Base-by-base conservation (phyloP, 768 basidiomycete species). In the Rhodotorula sphaerocarpa region DNA sequence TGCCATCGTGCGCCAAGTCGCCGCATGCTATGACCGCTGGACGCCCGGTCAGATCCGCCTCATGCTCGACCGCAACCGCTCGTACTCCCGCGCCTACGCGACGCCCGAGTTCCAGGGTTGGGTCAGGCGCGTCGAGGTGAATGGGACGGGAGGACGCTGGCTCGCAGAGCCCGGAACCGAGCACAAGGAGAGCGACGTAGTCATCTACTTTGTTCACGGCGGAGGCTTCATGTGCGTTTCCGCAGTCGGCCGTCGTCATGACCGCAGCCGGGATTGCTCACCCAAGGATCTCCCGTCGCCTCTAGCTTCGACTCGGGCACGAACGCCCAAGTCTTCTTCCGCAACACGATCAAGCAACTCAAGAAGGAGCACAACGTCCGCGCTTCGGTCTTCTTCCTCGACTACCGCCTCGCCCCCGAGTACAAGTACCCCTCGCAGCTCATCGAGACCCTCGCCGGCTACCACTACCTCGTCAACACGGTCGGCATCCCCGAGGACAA, bases 361-460 rank as follows among this genome's bases (percentile, higher is more conserved):
- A 62, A 62, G 28, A 14, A 52, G 36, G 50, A 59, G 45, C 60
- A 60, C 11, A 36, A 44, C 30, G 33, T 66, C 7, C 27, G 55
- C 28, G 43, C 44, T 12, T 58, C 60, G 15, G 60, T 55, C 34
- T 66, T 66, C 18, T 45, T 20, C n/a, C 56, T 62, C n/a, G 53
- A 61, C 34, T 66, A 66, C 46, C 55, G 61, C 23, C 53, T 56
- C 67, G 70, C 74, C 20, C 75, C 77, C 18, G 76, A 75, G 44
- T 58, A 54, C 46, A 54, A 85, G 18, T 90, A 89, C 77, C 88
- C 88, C 0, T 78, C 84, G 0, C 85, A 85, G 44, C 78, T 90
- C 2, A 75, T 90, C 27, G 87, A 90, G 70, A 82, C 82, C 2
- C 75, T 89, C 20, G 81, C 85, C 4, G 87, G 84, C 3, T 90